Evolutionary conservation across 306 rosid species (phyloP).

Genomic region (Nissolia schottii): DNA sequence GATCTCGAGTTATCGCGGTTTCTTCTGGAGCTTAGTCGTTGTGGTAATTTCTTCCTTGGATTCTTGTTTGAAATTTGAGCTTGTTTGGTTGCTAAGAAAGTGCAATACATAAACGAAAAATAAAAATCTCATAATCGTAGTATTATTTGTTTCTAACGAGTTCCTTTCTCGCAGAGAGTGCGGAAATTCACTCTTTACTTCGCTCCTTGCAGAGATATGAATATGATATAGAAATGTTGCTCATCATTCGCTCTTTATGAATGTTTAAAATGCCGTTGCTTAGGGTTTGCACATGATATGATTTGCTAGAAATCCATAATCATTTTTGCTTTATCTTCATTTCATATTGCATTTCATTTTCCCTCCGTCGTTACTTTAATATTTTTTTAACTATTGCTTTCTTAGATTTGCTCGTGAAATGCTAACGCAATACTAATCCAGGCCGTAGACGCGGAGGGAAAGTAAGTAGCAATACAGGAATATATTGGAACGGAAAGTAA

Average conservation of each 20-base stretch:
- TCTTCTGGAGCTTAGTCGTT: background rate
- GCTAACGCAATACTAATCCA: background rate
- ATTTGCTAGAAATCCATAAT: background rate
- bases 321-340: background rate
- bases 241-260: background rate
- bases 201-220: background rate
- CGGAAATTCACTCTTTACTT: background rate
- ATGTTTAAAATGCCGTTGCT: conserved; percentile 2
- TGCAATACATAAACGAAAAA: background rate
- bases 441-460: background rate
- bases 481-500: background rate
- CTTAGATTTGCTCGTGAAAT: background rate
- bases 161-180: background rate
- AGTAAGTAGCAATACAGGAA: background rate
- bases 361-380: background rate
- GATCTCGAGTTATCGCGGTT: background rate
- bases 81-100: background rate
- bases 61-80: background rate
- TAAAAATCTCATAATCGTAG: background rate
- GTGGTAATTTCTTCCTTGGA: conserved; percentile 11
- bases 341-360: background rate
- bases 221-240: background rate
- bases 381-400: background rate
- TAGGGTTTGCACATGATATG: conserved; percentile 4
- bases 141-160: background rate